Percentiles rank a stretch among this genome's conserved stretches.
phyloP scores from a whole-genome alignment of 257 asterid species.

The Dorcoceras hygrometricum region DNA sequence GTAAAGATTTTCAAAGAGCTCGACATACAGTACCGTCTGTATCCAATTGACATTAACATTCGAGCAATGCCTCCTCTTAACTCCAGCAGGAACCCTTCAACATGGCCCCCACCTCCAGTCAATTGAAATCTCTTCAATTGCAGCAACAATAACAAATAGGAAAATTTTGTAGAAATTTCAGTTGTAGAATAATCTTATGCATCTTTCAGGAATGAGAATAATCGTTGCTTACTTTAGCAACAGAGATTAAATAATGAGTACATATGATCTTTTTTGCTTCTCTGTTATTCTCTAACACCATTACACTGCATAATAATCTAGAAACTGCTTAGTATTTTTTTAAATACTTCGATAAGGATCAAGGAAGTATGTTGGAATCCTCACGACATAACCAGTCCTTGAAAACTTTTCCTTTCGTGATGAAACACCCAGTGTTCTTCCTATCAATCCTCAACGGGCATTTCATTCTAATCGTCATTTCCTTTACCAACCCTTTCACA shows the following conservation, averaged over 20 bases:
- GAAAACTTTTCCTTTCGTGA: slow-evolving; percentile 62
- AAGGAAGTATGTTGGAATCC: slow-evolving; percentile 15
- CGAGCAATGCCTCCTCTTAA: slow-evolving; percentile 56
- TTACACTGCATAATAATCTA: not conserved
- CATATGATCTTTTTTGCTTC: not conserved
- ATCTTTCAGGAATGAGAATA: not conserved
- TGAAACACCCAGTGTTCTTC: slow-evolving; percentile 71
- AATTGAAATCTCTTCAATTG: slow-evolving; percentile 12
- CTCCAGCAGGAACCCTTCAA: slow-evolving; percentile 49
- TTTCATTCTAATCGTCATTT: slow-evolving; percentile 40
- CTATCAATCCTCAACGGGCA: slow-evolving; percentile 81
- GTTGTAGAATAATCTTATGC: not conserved
- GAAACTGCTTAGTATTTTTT: not conserved
- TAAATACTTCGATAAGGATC: slow-evolving; percentile 10
- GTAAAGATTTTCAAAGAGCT: slow-evolving; percentile 63
- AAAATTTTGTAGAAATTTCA: not conserved
- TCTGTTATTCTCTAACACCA: not conserved
- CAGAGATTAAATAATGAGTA: not conserved
- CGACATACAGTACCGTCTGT: slow-evolving; percentile 72
- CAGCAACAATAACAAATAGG: not conserved
- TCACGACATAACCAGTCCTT: slow-evolving; percentile 54
- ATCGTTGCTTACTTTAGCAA: not conserved
- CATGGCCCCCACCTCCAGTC: slow-evolving; percentile 39
- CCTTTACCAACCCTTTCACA: slow-evolving; percentile 57
- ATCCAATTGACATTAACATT: slow-evolving; percentile 64